Base-by-base conservation (phyloP, 495 filamentous ascomycete species). In the Penicillium simplicissimum region DNA sequence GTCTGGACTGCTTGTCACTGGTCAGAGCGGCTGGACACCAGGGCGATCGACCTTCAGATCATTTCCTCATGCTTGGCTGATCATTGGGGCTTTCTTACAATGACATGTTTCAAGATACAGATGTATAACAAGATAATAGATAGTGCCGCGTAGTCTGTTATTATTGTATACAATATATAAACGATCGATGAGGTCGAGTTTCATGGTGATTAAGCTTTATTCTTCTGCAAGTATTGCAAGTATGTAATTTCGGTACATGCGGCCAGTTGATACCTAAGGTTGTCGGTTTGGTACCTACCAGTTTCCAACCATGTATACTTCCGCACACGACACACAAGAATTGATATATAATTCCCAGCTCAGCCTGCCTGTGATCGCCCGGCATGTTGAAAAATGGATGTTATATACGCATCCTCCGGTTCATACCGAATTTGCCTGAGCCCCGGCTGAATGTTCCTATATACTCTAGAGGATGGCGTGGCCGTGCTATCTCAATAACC, bases 1-100 rank as follows among this genome's bases (percentile, higher is more conserved):
- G 28, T 31, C 28, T 31, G 28, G 28, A 51, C 13, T 31, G 48
- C 48, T n/a, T 51, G 7, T 51, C n/a, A 51, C 48, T 71, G 66
- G 69, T 37, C 49, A 54, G 58, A 17, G 57, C 63, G 63, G 66
- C 61, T 68, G 65, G 62, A 60, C 52, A 55, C 62, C 55, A 61
- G 65, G 53, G 43, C 54, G 68, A 69, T 71, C 66, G 61, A 61
- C 61, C 59, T 60, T 65, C 57, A 60, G 49, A 67, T 70, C 65
- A 67, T 70, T 68, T 70, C 62, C 62, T 52, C 42, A 31, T 38
- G 15, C n/a, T 47, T n/a, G 37, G 13, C n/a, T 7, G 25, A 15
- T 13, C 2, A 52, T 52, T 35, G 51, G 31, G 14, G 31, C 38
- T 43, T 43, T 43, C 38, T 43, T 43, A 43, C 38, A n/a, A 43